These are phyloP conservation scores for Panaeolus cyanescens DNA, from an alignment of 768 basidiomycete genomes.

Conservation along the genomic window DNA sequence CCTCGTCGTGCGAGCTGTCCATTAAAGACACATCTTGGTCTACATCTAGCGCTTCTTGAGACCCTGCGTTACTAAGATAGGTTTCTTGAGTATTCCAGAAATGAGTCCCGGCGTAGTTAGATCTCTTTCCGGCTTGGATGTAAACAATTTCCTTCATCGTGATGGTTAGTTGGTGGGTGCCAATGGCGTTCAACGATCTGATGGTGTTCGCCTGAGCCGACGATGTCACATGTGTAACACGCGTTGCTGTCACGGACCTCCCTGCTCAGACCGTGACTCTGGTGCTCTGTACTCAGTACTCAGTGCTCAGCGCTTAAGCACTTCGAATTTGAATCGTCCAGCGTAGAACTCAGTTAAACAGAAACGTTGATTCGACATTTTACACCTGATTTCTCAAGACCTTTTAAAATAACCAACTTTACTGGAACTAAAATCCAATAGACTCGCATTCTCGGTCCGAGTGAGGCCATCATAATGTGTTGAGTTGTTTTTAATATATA, in stretches of 20 bases:
- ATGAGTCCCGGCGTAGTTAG: conserved; percentile 74
- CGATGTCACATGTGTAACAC: too few relatives aligned
- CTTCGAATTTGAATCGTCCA: too few relatives aligned
- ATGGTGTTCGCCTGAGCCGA: too few relatives aligned
- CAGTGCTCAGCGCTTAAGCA: too few relatives aligned
- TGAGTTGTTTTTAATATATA: too few relatives aligned
- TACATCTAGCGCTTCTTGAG: conserved; percentile 38
- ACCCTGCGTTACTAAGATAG: conserved; percentile 57
- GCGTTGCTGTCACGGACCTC: too few relatives aligned
- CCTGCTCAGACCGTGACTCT: too few relatives aligned
- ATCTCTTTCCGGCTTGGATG: conserved; percentile 67
- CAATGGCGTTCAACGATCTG: neutral
- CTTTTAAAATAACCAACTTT: too few relatives aligned
- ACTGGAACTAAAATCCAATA: neutral
- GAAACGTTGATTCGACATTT: neutral
- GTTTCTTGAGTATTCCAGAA: conserved; percentile 83
- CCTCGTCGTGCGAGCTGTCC: conserved; percentile 55
- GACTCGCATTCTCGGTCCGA: neutral
- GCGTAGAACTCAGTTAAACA: too few relatives aligned
- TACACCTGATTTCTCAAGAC: neutral
- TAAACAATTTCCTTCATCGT: conserved; percentile 79
- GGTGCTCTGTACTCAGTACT: too few relatives aligned
- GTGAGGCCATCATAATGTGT: too few relatives aligned
- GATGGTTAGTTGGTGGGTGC: conserved; percentile 2
- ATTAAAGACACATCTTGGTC: conserved; percentile 66